Conservation (phyloP, 1,284 basidiomycete genomes). For the Tremellales sp. region DNA sequence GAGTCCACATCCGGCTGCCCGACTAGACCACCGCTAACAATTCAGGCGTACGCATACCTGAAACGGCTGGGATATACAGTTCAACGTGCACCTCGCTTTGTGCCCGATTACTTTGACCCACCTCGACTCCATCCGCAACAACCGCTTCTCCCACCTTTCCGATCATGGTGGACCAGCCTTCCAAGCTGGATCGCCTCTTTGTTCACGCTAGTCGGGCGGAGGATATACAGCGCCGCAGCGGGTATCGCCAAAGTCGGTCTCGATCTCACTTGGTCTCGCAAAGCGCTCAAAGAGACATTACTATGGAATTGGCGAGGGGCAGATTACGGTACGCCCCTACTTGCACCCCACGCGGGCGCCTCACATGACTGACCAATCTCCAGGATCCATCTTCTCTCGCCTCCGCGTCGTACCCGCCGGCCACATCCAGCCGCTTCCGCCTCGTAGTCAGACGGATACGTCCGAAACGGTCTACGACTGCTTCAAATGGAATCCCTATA, state of each 20-base stretch:
- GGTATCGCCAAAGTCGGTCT: slow-evolving; percentile 10
- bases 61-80: slow-evolving; percentile 87
- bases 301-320: slow-evolving; percentile 16
- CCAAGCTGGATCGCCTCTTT: slow-evolving; percentile 15
- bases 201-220: neutral
- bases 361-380: neutral
- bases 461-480: slow-evolving; percentile 16
- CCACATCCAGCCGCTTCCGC: slow-evolving; percentile 48
- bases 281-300: slow-evolving; percentile 11
- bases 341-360: neutral
- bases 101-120: slow-evolving; percentile 32
- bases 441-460: neutral
- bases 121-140: slow-evolving; percentile 6
- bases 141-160: slow-evolving; percentile 16
- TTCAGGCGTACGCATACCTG: slow-evolving; percentile 83
- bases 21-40: too few relatives aligned
- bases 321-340: slow-evolving; percentile 26
- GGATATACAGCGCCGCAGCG: neutral
- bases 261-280: neutral
- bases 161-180: slow-evolving; percentile 28
- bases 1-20: too few relatives aligned
- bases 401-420: slow-evolving; percentile 74
- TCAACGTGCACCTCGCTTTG: slow-evolving; percentile 54
- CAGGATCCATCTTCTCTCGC: slow-evolving; percentile 65
- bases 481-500: slow-evolving; percentile 61